Percentiles rank a stretch among this genome's conserved stretches.
Conservation (phyloP, 2,329 filamentous ascomycete species). For the Xylaria multiplex region DNA sequence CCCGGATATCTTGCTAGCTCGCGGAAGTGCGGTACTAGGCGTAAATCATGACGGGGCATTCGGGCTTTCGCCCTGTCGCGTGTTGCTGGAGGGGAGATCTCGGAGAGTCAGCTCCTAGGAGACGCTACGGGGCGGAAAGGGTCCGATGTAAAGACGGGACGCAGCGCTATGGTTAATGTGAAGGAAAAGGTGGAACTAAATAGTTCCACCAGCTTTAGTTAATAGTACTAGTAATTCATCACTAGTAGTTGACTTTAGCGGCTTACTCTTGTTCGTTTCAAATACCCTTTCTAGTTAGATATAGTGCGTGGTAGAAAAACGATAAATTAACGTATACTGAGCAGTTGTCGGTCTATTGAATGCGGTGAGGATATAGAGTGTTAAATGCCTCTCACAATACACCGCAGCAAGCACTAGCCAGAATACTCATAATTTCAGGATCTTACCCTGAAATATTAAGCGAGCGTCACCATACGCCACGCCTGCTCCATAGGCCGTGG, state of each 20-base stretch:
- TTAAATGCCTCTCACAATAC: not conserved
- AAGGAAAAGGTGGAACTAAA: not conserved
- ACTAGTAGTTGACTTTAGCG: not conserved
- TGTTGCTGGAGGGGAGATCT: too few species aligned
- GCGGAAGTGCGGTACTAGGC: too few species aligned
- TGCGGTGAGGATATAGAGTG: not conserved
- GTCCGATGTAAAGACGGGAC: not conserved
- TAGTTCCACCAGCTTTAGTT: not conserved
- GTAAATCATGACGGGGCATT: too few species aligned
- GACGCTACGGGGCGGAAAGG: too few species aligned
- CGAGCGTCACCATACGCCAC: not conserved
- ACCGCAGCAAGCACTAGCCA: not conserved
- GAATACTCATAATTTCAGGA: not conserved
- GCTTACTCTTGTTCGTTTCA: not conserved
- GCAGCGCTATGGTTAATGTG: not conserved
- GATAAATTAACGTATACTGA: not conserved
- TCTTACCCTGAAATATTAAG: constrained; percentile 1
- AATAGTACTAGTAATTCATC: not conserved
- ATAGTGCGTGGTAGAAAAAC: not conserved
- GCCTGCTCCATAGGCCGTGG: not conserved
- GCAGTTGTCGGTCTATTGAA: not conserved
- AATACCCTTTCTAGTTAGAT: not conserved
- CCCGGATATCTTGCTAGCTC: too few species aligned
- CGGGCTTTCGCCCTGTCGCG: too few species aligned
- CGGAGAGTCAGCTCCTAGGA: too few species aligned